Evolutionary conservation across 306 rosid genomes (phyloP).

Genomic region (Hippophae rhamnoides): DNA sequence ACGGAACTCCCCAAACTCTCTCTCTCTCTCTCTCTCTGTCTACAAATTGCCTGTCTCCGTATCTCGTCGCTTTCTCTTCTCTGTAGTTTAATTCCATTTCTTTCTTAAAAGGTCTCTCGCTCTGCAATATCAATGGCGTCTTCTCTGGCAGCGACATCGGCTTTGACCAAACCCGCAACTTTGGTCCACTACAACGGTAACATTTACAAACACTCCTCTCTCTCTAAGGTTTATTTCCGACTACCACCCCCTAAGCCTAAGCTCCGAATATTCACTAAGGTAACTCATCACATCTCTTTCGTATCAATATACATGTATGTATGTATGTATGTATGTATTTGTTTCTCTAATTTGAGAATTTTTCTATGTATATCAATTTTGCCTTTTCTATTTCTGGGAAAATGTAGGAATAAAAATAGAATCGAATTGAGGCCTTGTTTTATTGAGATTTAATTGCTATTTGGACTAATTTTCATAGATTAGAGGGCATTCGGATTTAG

Average conservation of each 20-base stretch:
- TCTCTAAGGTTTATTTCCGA: slow-evolving; percentile 30
- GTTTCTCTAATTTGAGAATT: not conserved
- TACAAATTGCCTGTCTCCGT: not conserved
- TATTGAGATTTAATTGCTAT: too few relatives aligned
- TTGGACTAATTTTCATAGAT: too few relatives aligned
- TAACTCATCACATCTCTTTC: slow-evolving; percentile 7
- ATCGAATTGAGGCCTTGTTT: too few relatives aligned
- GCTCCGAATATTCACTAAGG: slow-evolving; percentile 46
- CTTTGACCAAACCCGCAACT: slow-evolving; percentile 30
- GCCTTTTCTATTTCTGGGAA: too few relatives aligned
- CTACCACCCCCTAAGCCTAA: slow-evolving; percentile 40
- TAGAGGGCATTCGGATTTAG: too few relatives aligned
- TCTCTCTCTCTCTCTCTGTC: not conserved
- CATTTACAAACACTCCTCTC: slow-evolving; percentile 5
- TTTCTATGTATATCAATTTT: too few relatives aligned
- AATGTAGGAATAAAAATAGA: too few relatives aligned
- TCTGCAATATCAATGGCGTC: slow-evolving; percentile 19
- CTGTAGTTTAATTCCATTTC: slow-evolving; percentile 11
- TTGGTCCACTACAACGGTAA: slow-evolving; percentile 12
- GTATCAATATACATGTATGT: not conserved
- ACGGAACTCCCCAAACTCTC: slow-evolving; percentile 19
- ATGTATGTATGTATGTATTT: not conserved
- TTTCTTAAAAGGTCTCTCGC: not conserved
- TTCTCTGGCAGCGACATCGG: slow-evolving; percentile 33
- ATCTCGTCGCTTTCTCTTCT: slow-evolving; percentile 1